Percentiles rank a stretch among this genome's conserved stretches.
These are phyloP conservation scores for Trypanosoma congolense DNA, from an alignment of 208 protist species.

Conservation along the genomic window DNA sequence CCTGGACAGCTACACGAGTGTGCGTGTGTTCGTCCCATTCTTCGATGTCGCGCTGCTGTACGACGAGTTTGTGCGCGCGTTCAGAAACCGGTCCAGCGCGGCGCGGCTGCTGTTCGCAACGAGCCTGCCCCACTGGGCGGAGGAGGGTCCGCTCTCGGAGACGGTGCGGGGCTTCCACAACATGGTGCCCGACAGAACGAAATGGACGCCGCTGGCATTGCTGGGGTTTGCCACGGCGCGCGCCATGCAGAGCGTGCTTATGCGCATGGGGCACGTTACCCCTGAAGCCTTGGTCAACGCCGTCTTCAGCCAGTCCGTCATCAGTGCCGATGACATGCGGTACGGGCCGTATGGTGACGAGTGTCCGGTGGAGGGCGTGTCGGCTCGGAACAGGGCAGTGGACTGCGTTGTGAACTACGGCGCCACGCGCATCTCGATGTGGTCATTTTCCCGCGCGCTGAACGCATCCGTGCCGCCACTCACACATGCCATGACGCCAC, in stretches of 20 bases:
- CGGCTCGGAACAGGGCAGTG: neutral
- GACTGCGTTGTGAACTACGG: conserved; percentile 40
- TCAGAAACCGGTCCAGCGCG: conserved; percentile 3
- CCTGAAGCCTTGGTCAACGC: conserved; percentile 11
- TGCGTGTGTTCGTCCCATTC: conserved; percentile 27
- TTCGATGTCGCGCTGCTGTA: conserved; percentile 35
- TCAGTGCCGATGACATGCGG: conserved; percentile 23
- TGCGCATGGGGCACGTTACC: conserved; percentile 18
- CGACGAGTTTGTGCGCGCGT: conserved; percentile 21
- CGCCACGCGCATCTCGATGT: conserved; percentile 28
- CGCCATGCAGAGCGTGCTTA: conserved; percentile 11
- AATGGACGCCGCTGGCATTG: conserved; percentile 12
- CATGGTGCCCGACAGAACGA: neutral
- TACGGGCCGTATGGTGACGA: conserved; percentile 23
- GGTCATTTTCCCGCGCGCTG: conserved; percentile 30
- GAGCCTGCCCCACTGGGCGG: conserved; percentile 47
- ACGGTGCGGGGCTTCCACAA: conserved; percentile 16
- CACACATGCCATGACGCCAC: conserved; percentile 20
- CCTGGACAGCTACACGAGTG: conserved; percentile 10
- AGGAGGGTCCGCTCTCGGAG: conserved; percentile 10
- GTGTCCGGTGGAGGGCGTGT: neutral
- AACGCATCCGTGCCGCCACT: conserved; percentile 17
- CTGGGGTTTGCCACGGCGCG: conserved; percentile 9
- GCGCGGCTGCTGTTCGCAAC: conserved; percentile 31
- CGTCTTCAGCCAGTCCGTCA: conserved; percentile 20